phyloP scores from a whole-genome alignment of 148 eudicot genomes.

The Chenopodium suecicum region DNA sequence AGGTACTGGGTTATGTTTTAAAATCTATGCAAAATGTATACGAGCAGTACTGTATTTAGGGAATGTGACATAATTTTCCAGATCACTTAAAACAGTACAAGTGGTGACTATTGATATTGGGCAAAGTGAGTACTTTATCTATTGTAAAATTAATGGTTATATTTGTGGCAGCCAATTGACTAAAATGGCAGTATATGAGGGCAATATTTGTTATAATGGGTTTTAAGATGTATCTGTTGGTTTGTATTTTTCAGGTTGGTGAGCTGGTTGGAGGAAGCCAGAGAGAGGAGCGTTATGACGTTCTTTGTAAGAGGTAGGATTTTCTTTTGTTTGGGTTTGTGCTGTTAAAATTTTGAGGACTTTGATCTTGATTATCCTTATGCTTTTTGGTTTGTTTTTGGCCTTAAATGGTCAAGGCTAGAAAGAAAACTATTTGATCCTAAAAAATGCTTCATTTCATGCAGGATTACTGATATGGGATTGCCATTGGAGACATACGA shows the following conservation, averaged over 20 bases:
- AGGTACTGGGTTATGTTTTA: too few species aligned
- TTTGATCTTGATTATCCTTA: background rate
- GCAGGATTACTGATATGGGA: slow-evolving; percentile 87
- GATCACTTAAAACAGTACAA: background rate
- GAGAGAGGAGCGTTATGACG: slow-evolving; percentile 91
- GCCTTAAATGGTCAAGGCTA: background rate
- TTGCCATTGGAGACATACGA: slow-evolving; percentile 87
- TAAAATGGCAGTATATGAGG: background rate
- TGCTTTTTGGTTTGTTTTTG: background rate
- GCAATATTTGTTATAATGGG: background rate
- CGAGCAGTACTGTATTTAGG: background rate
- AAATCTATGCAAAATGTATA: too few species aligned
- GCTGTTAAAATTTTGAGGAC: background rate
- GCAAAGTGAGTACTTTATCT: background rate
- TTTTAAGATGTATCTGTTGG: background rate
- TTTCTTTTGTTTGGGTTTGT: too few species aligned
- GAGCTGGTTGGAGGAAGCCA: slow-evolving; percentile 98
- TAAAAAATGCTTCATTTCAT: background rate
- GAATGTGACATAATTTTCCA: background rate
- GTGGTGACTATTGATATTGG: background rate
- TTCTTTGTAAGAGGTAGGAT: slow-evolving; percentile 59
- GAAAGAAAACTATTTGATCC: background rate
- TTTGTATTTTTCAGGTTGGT: slow-evolving; percentile 64
- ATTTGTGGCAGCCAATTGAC: background rate
- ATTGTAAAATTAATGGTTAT: background rate